These are phyloP conservation scores for Ophiocordyceps camponoti-floridani DNA, from an alignment of 2,329 filamentous ascomycete species.

Conservation along the genomic window DNA sequence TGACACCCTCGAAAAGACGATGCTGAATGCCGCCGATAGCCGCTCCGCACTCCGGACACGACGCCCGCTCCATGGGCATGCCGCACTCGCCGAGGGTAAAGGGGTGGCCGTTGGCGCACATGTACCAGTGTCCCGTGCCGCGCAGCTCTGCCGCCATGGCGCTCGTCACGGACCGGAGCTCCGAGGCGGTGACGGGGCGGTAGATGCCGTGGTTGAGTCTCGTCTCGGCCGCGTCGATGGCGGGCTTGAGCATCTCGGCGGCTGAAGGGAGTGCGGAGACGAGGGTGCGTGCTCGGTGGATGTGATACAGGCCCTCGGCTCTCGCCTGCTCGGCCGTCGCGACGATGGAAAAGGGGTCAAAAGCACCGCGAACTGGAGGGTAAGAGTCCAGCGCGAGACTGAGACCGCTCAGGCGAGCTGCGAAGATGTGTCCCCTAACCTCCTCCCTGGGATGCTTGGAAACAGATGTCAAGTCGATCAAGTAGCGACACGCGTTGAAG, in stretches of 20 bases:
- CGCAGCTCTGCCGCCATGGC: slow-evolving; percentile 33
- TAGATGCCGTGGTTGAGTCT: slow-evolving; percentile 32
- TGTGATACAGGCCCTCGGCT: slow-evolving; percentile 4
- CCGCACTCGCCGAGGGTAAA: slow-evolving; percentile 51
- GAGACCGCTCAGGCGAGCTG: slow-evolving; percentile 27
- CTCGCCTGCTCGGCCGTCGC: not conserved
- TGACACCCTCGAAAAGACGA: not conserved
- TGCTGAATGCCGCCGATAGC: slow-evolving; percentile 32
- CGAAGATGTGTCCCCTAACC: slow-evolving; percentile 31
- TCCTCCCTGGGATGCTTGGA: slow-evolving; percentile 22
- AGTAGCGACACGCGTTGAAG: slow-evolving; percentile 17
- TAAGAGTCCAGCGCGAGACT: not conserved
- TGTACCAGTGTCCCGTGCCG: slow-evolving; percentile 45
- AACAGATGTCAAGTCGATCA: slow-evolving; percentile 19
- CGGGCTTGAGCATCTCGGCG: slow-evolving; percentile 14
- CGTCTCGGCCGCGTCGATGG: slow-evolving; percentile 25
- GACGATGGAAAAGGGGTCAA: not conserved
- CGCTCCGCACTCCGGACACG: slow-evolving; percentile 43
- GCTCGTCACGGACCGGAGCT: slow-evolving; percentile 28
- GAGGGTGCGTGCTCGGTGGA: slow-evolving; percentile 6
- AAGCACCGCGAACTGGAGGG: not conserved
- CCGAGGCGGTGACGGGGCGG: slow-evolving; percentile 25
- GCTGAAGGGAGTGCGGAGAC: slow-evolving; percentile 10
- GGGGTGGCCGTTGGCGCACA: slow-evolving; percentile 35
- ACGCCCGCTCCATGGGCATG: slow-evolving; percentile 41